Evolutionary conservation across 805 yeast genomes (phyloP).

Genomic region (Ogataea nakhonphanomensis): DNA sequence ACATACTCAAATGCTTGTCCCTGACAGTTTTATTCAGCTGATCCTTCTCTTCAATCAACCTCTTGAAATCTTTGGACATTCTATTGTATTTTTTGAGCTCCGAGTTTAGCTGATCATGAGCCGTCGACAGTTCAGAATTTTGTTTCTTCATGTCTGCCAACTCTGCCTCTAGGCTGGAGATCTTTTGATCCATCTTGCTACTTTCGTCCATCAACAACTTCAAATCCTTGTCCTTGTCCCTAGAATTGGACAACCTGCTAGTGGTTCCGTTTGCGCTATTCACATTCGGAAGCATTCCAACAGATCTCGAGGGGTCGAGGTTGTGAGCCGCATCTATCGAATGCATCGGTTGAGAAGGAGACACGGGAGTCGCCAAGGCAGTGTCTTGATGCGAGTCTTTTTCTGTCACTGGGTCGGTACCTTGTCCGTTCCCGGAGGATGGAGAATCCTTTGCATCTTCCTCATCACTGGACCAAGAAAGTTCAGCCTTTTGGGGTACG

Average conservation of each 20-base stretch:
- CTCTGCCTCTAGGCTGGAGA: constrained; percentile 36
- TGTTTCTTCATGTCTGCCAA: constrained; percentile 13
- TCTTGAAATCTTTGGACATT: constrained; percentile 9
- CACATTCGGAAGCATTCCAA: neutral
- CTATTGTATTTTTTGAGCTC: constrained; percentile 9
- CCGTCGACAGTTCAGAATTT: constrained; percentile 6
- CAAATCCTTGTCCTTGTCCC: constrained; percentile 39
- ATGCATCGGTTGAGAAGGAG: constrained; percentile 2
- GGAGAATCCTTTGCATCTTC: constrained; percentile 46
- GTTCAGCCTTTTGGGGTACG: constrained; percentile 78
- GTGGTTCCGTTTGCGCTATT: neutral
- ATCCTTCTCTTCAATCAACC: constrained; percentile 10
- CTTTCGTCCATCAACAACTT: constrained; percentile 44
- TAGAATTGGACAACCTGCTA: constrained; percentile 14
- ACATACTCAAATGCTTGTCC: constrained; percentile 9
- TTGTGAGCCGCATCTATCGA: neutral
- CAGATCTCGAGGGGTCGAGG: neutral
- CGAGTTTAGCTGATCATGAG: constrained; percentile 6
- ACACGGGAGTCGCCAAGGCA: neutral
- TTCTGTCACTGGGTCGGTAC: constrained; percentile 1
- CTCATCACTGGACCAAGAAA: constrained; percentile 88
- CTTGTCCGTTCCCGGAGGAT: constrained; percentile 12
- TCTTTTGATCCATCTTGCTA: constrained; percentile 45
- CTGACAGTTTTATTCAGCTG: constrained; percentile 7
- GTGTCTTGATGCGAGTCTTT: neutral